A percentile compares a stretch with the other conserved stretches of the same genome.
Conservation (phyloP, 225 moss, liverwort and hornwort species). For the Thuidium tamariscinum region DNA sequence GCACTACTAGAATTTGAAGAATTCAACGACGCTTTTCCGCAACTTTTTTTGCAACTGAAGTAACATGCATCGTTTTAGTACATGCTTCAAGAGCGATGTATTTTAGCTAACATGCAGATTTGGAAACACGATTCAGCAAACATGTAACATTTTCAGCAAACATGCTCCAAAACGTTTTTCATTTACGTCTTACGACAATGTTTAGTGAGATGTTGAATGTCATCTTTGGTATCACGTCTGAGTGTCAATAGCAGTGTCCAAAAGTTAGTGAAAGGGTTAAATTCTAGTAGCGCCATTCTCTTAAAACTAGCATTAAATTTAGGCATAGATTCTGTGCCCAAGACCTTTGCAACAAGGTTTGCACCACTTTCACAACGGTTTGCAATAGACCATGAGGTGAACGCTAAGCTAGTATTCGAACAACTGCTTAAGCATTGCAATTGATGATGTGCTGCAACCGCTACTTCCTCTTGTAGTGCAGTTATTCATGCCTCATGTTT, state of each 20-base stretch:
- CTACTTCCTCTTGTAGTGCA: background rate
- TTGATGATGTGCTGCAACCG: background rate
- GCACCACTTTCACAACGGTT: no score
- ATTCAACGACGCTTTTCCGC: background rate
- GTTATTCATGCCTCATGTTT: background rate
- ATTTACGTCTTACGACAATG: rapidly evolving
- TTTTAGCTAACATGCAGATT: background rate
- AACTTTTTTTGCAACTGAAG: no score
- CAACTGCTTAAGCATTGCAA: no score
- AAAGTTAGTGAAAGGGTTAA: background rate
- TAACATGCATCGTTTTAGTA: background rate
- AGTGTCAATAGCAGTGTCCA: background rate
- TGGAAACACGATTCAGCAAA: background rate
- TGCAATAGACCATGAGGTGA: no score
- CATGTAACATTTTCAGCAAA: background rate
- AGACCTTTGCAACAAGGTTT: no score
- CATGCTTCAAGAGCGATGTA: background rate
- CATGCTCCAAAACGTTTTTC: background rate
- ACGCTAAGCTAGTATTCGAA: no score
- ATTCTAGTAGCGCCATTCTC: no score
- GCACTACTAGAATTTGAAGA: background rate
- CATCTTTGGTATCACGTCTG: background rate
- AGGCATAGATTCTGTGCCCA: no score
- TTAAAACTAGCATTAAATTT: no score
- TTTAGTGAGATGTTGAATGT: background rate